Evolutionary conservation across 192 early-diverging fungal species (phyloP).

Genomic region (Umbelopsis sp.): DNA sequence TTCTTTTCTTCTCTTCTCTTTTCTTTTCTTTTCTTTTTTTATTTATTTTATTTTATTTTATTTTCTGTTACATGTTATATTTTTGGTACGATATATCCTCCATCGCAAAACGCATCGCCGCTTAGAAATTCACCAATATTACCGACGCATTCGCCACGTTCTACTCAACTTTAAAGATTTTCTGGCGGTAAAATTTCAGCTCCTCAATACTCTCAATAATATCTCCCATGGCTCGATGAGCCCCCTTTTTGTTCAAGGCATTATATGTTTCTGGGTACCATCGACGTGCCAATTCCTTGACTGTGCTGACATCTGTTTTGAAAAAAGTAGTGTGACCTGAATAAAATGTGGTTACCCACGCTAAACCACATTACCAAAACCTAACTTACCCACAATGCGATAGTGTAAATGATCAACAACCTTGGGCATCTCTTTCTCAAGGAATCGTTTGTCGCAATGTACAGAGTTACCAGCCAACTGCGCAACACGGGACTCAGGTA

Average conservation of each 20-base stretch:
- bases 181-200: conserved; percentile 71
- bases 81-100: no score
- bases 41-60: not conserved
- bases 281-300: conserved; percentile 84
- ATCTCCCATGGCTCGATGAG: conserved; percentile 88
- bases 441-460: conserved; percentile 87
- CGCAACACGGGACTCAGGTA: conserved; percentile 58
- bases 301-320: conserved; percentile 78
- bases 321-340: not conserved
- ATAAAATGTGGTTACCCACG: not conserved
- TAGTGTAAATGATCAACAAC: conserved; percentile 82
- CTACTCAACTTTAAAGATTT: conserved; percentile 52
- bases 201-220: conserved; percentile 92
- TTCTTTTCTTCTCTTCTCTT: not conserved
- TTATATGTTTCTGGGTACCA: conserved; percentile 65
- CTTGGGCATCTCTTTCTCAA: conserved; percentile 78
- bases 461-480: conserved; percentile 93
- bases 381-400: conserved; percentile 59
- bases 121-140: no score
- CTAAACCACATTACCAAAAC: not conserved
- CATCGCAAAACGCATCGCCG: no score
- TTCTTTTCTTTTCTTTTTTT: not conserved
- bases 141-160: not conserved
- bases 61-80: no score
- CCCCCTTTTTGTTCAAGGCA: conserved; percentile 57